Evolutionary conservation across 2,329 filamentous ascomycete genomes (phyloP), one percentile per base, ranked within the genome.

Genomic region (Nigrograna mackinnonii): DNA sequence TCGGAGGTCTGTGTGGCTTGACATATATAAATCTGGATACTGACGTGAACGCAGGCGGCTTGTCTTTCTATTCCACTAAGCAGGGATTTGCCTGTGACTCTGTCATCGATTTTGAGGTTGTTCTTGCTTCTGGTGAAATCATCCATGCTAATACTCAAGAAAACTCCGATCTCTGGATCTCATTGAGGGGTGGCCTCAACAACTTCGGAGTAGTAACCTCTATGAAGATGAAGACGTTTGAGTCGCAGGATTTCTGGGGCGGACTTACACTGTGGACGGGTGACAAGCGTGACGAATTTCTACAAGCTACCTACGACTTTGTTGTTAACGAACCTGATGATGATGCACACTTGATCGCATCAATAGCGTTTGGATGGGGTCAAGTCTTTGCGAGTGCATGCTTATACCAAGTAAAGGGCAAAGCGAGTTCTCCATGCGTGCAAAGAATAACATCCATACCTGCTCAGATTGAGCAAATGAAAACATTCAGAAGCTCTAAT

Each of bases 141-240:
- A 32, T 36, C n/a, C 14, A 35, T n/a, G 39, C 39, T 5, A 41
- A 26, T 19, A n/a, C 7, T 6, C 12, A n/a, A 20, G 7, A 13
- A 11, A 35, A 45, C 19, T 0, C 38, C 12, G 43, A 45, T 24
- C 43, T 68, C 11, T 68, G 60, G 47, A 45, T 39, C 17, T 58
- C 57, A 0, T 48, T 64, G n/a, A 57, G 59, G 32, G 61, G 62
- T 17, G 52, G 50, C 28, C 35, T 37, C 11, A 47, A 42, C 28
- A 52, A 52, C 18, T 53, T 51, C 19, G 42, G 51, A 7, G 57
- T 70, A 24, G 62, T 70, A 3, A 68, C 68, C 5, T 44, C 52
- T 7, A 56, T 64, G 34, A 56, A 50, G 3, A 44, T 47, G 6
- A 50, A 45, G 4, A 39, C 49, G 3, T 58, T 58, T 28, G 37